Evolutionary conservation across 2,329 filamentous ascomycete genomes (phyloP).

Genomic region (Neoarthrinium moseri): DNA sequence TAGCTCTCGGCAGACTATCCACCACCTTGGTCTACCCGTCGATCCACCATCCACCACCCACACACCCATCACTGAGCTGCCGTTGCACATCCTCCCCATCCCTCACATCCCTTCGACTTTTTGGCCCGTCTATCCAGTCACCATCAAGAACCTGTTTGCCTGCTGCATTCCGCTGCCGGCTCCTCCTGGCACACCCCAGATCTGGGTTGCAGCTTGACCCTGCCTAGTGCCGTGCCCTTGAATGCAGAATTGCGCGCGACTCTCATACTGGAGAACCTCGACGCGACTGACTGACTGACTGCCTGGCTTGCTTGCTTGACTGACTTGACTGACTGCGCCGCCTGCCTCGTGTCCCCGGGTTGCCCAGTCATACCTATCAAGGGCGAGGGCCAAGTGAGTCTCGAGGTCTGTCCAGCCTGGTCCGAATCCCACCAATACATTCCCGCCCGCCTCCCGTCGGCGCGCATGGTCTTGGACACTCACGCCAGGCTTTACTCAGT

Average conservation of each 20-base stretch:
- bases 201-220: slow-evolving; percentile 24
- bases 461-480: slow-evolving; percentile 8
- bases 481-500: too few species aligned
- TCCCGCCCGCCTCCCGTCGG: slow-evolving; percentile 6
- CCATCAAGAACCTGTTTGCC: slow-evolving; percentile 20
- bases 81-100: slow-evolving; percentile 12
- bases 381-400: too few species aligned
- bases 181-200: slow-evolving; percentile 24
- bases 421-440: slow-evolving; percentile 11
- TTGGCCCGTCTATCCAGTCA: slow-evolving; percentile 17
- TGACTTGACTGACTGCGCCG: too few species aligned
- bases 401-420: slow-evolving; percentile 5
- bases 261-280: too few species aligned
- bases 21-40: slow-evolving; percentile 25
- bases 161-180: slow-evolving; percentile 24
- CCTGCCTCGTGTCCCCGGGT: not conserved
- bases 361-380: slow-evolving; percentile 8
- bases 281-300: too few species aligned
- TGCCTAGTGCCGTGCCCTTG: slow-evolving; percentile 13
- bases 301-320: too few species aligned
- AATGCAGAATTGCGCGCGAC: slow-evolving; percentile 6
- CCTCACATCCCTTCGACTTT: slow-evolving; percentile 10
- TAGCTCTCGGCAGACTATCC: slow-evolving; percentile 14
- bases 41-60: slow-evolving; percentile 28
- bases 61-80: slow-evolving; percentile 13